Conservation (phyloP, 2,329 filamentous ascomycete species). For the Trichophaea hybrida region DNA sequence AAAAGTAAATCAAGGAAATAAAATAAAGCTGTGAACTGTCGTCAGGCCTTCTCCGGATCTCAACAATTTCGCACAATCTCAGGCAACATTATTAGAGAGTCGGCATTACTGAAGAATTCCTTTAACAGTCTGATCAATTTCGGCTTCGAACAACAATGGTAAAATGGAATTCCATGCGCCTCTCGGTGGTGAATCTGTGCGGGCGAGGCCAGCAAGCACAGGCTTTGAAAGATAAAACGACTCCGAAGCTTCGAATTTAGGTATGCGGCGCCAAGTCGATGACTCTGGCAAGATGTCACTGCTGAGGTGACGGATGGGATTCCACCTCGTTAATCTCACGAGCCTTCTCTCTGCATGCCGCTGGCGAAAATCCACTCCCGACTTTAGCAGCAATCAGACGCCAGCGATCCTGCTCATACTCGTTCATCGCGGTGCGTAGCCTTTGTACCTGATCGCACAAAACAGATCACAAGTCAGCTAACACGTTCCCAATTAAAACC, state of each 20-base stretch:
- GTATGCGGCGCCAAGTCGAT: not conserved
- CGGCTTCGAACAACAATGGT: not conserved
- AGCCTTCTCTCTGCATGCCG: constrained; percentile 71
- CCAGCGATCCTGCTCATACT: constrained; percentile 88
- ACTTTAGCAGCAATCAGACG: constrained; percentile 82
- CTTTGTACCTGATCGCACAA: constrained; percentile 49
- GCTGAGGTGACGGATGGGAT: not conserved
- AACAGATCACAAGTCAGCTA: constrained; percentile 9
- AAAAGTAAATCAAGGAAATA: constrained; percentile 6
- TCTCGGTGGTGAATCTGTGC: not conserved
- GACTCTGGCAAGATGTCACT: not conserved
- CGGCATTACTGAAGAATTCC: not conserved
- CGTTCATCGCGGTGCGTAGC: constrained; percentile 59
- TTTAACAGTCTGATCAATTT: not conserved
- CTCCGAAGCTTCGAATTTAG: not conserved
- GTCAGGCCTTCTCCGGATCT: not conserved
- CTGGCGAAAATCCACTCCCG: constrained; percentile 74
- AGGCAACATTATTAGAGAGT: not conserved
- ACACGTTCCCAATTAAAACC: constrained; percentile 23
- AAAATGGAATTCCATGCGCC: not conserved
- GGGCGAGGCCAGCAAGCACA: not conserved
- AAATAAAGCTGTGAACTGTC: constrained; percentile 1
- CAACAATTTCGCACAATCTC: not conserved
- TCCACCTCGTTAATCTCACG: constrained; percentile 39
- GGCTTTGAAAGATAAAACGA: too few relatives aligned